Evolutionary conservation across 345 rosid species (phyloP), one percentile per base, ranked within the genome.

Genomic region (Lagerstroemia speciosa): DNA sequence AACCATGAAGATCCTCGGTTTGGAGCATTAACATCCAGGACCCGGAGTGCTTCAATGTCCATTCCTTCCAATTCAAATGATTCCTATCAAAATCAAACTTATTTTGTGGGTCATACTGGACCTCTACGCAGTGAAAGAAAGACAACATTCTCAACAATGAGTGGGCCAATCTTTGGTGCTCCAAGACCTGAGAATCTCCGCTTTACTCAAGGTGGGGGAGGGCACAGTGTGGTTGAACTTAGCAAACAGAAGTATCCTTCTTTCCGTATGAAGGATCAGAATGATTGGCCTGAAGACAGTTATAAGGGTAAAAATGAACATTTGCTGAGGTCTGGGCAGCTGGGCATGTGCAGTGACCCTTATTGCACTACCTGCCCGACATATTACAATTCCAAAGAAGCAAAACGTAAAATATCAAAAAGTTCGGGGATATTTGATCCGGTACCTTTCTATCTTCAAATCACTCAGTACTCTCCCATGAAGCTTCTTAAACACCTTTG

Each of bases 281-380:
- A 73, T 41, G 78, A 73, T 41, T 80, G 83, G 73, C 38, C 48
- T 3, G 78, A 81, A 9, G 79, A 84, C 8, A 78, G 64, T 8
- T 78, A 80, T 70, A 80, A 73, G n/a, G 57, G 67, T 57, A 89
- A 80, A 79, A 92, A 91, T 75, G 82, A 81, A 50, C 84, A 91
- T 85, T 77, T 91, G 71, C 31, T 82, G 75, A 86, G 89, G 83
- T 93, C 97, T 76, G 97, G 98, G 16, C 90, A 82, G 60, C 67
- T 87, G 66, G 97, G 98, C 8, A 77, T 84, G 90, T 93, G 98
- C 73, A 82, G 81, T 77, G 92, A 89, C 82, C 98, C 96, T 70
- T 93, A 91, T 72, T 91, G 97, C 78, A 93, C 97, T 24, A 87
- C 88, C 69, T 93, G 98, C 62, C 98, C 96, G 38, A 76, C 87